These are phyloP conservation scores for Claviceps maximensis DNA, from an alignment of 2,329 filamentous ascomycete genomes.

Conservation along the genomic window DNA sequence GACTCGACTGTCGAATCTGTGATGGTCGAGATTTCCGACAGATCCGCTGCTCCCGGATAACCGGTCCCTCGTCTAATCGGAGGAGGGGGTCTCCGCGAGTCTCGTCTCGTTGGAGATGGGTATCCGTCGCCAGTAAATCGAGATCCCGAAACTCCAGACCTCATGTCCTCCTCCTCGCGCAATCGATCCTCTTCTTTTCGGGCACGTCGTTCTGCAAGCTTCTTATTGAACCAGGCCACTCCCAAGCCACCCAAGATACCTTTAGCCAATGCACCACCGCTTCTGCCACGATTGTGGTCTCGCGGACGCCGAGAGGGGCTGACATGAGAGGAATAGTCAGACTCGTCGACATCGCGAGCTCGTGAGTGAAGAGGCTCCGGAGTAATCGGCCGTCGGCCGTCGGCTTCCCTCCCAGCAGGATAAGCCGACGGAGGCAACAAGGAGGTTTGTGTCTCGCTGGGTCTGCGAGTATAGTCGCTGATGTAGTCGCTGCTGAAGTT, in stretches of 20 bases:
- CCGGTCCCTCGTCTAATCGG: slow-evolving; percentile 18
- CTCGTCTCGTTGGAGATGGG: slow-evolving; percentile 31
- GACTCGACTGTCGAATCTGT: slow-evolving; percentile 24
- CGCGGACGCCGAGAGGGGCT: slow-evolving; percentile 47
- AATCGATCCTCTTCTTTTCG: slow-evolving; percentile 34
- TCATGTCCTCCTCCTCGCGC: slow-evolving; percentile 37
- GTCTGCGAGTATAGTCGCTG: slow-evolving; percentile 15
- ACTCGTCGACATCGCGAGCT: slow-evolving; percentile 33
- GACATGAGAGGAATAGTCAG: slow-evolving; percentile 46
- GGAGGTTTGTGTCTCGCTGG: slow-evolving; percentile 23
- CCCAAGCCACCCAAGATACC: slow-evolving; percentile 49
- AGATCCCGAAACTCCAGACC: slow-evolving; percentile 48
- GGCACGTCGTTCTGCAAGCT: slow-evolving; percentile 43
- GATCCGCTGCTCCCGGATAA: slow-evolving; percentile 14
- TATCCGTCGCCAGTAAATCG: slow-evolving; percentile 58
- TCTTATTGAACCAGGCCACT: slow-evolving; percentile 54
- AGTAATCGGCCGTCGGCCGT: slow-evolving; percentile 29
- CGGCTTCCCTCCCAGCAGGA: slow-evolving; percentile 26
- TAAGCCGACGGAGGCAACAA: slow-evolving; percentile 34
- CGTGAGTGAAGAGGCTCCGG: slow-evolving; percentile 35
- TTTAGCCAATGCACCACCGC: slow-evolving; percentile 37
- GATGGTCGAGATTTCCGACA: slow-evolving; percentile 20
- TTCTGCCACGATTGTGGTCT: slow-evolving; percentile 27
- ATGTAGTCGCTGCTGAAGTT: slow-evolving; percentile 40
- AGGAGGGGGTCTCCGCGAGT: slow-evolving; percentile 17